phyloP scores from a whole-genome alignment of 139 green algal genomes.

The Gonium pectorale region DNA sequence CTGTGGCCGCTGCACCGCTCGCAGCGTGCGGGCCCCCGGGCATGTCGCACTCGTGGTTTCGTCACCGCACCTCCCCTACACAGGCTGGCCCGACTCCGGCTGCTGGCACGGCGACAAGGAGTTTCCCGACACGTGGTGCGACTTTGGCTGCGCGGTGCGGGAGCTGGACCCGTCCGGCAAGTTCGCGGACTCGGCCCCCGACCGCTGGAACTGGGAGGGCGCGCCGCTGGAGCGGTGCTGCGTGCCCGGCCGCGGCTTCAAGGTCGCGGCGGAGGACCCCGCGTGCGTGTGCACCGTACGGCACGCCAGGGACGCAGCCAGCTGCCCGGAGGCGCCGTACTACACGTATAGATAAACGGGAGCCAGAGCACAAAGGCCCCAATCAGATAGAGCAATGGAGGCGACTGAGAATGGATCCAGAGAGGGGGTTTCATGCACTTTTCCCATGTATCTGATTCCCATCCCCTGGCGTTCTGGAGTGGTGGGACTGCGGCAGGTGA shows the following conservation, averaged over 20 bases:
- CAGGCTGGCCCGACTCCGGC: slow-evolving; percentile 65
- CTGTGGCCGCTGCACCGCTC: neutral
- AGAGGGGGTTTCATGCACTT: no score
- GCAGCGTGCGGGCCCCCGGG: neutral
- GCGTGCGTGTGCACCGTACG: slow-evolving; percentile 63
- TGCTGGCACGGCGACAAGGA: slow-evolving; percentile 69
- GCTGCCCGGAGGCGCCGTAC: slow-evolving; percentile 64
- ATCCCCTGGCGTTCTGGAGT: no score
- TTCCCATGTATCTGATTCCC: no score
- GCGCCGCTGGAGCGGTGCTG: slow-evolving; percentile 69
- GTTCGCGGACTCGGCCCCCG: slow-evolving; percentile 52
- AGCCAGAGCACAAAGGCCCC: neutral
- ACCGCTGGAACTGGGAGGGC: slow-evolving; percentile 70
- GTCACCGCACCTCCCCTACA: no score
- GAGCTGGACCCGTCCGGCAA: slow-evolving; percentile 67
- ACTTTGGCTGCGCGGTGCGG: slow-evolving; percentile 69
- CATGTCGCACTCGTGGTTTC: neutral
- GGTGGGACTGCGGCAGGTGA: neutral
- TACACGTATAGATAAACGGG: slow-evolving; percentile 59
- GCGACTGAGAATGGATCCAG: neutral
- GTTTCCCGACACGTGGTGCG: slow-evolving; percentile 68
- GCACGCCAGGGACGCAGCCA: slow-evolving; percentile 3
- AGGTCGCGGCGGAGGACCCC: neutral
- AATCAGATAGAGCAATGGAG: neutral
- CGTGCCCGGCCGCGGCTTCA: slow-evolving; percentile 44